These are phyloP conservation scores for Aspergillus candidus DNA, from an alignment of 2,329 filamentous ascomycete genomes.

Conservation along the genomic window DNA sequence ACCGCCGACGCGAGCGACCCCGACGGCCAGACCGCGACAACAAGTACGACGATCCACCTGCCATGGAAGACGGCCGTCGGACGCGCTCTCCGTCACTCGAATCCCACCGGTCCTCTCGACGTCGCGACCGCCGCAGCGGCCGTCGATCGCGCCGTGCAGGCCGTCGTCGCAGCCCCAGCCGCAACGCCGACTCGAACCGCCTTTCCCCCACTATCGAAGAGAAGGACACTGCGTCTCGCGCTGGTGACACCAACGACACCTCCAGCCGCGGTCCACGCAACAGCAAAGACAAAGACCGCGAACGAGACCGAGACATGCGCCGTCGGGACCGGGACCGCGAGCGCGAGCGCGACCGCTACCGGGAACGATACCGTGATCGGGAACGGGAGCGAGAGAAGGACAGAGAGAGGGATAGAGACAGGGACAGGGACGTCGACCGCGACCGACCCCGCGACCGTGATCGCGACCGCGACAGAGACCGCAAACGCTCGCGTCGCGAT, in stretches of 20 bases:
- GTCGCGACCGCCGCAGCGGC: conserved; percentile 45
- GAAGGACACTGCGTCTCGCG: conserved; percentile 17
- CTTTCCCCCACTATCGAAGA: conserved; percentile 21
- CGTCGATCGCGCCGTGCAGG: conserved; percentile 46
- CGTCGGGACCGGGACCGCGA: conserved; percentile 41
- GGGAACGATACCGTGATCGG: conserved; percentile 33
- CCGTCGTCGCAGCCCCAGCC: conserved; percentile 40
- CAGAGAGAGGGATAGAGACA: conserved; percentile 19
- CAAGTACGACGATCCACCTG: conserved; percentile 41
- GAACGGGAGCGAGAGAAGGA: conserved; percentile 20
- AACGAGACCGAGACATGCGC: conserved; percentile 17
- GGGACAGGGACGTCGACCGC: conserved; percentile 35
- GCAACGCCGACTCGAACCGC: conserved; percentile 32
- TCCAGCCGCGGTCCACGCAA: conserved; percentile 25
- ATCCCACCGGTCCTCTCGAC: conserved; percentile 52
- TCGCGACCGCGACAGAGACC: conserved; percentile 21
- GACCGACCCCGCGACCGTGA: conserved; percentile 45
- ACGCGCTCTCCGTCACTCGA: conserved; percentile 62
- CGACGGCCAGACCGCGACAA: conserved; percentile 30
- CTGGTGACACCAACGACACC: conserved; percentile 16
- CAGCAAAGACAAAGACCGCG: conserved; percentile 27
- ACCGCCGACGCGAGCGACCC: conserved; percentile 20
- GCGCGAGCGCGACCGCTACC: conserved; percentile 22
- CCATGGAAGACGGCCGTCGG: conserved; percentile 43
- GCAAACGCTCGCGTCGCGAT: conserved; percentile 38